These are phyloP conservation scores for Haemoproteus tartakovskyi DNA, from an alignment of 169 alveolate species.

Conservation along the genomic window DNA sequence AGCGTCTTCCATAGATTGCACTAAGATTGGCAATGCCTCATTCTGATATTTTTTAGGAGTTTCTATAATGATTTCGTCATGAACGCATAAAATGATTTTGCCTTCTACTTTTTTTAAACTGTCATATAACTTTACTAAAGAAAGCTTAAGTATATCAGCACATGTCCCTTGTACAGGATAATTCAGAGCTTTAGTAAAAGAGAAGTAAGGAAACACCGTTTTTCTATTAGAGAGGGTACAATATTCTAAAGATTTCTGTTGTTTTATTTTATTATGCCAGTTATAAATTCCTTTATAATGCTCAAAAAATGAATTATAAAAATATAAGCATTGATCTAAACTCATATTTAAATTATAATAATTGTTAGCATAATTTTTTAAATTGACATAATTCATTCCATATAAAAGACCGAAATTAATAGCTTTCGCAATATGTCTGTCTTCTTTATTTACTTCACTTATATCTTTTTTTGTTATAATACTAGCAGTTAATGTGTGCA, in stretches of 20 bases:
- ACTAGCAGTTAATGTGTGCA: constrained; percentile 80
- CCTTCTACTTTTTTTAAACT: constrained; percentile 71
- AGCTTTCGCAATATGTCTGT: constrained; percentile 88
- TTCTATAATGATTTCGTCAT: constrained; percentile 83
- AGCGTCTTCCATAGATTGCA: constrained; percentile 79
- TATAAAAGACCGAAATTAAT: constrained; percentile 84
- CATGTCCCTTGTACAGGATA: constrained; percentile 88
- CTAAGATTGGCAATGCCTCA: constrained; percentile 73
- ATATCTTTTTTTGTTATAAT: constrained; percentile 70
- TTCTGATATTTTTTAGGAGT: constrained; percentile 77
- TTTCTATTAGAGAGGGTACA: constrained; percentile 78
- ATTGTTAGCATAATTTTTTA: constrained; percentile 80
- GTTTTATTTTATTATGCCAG: constrained; percentile 84
- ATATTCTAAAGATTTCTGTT: constrained; percentile 31
- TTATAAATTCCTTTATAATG: constrained; percentile 76
- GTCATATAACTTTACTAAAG: constrained; percentile 77
- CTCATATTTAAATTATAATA: constrained; percentile 77
- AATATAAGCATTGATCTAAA: constrained; percentile 73
- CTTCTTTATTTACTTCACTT: constrained; percentile 75
- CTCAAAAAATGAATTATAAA: constrained; percentile 78
- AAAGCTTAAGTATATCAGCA: constrained; percentile 84
- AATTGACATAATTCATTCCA: constrained; percentile 82
- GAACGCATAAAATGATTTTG: constrained; percentile 79
- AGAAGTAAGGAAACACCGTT: constrained; percentile 79
- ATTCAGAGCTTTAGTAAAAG: constrained; percentile 82